phyloP scores from a whole-genome alignment of 208 protist species.

The Crithidia mellificae region DNA sequence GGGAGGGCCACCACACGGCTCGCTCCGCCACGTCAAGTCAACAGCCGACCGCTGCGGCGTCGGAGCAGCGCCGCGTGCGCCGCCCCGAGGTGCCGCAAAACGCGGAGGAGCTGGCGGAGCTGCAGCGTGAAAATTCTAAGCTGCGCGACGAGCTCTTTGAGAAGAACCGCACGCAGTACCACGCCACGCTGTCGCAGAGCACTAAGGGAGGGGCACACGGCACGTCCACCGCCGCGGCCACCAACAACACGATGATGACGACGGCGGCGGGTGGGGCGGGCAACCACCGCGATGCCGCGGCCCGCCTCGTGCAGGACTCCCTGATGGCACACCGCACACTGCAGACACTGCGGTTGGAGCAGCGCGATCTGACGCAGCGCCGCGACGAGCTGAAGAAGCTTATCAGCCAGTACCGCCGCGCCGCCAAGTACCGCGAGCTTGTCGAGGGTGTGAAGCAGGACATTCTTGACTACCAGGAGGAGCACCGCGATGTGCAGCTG shows the following conservation, averaged over 20 bases:
- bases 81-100: constrained; percentile 33
- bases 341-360: constrained; percentile 54
- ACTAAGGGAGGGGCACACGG: constrained; percentile 3
- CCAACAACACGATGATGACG: neutral
- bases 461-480: constrained; percentile 50
- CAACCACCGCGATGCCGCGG: constrained; percentile 34
- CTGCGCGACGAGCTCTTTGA: constrained; percentile 50
- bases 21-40: neutral
- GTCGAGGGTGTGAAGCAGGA: constrained; percentile 56
- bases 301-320: constrained; percentile 44
- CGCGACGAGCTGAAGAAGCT: constrained; percentile 49
- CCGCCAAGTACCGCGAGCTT: constrained; percentile 46
- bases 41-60: neutral
- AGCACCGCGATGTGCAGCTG: constrained; percentile 60
- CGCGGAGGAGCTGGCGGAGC: constrained; percentile 44
- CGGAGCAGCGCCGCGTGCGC: constrained; percentile 5
- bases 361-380: constrained; percentile 41
- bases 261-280: neutral
- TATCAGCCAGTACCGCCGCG: constrained; percentile 41
- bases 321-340: constrained; percentile 39
- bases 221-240: neutral
- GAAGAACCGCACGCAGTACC: constrained; percentile 37
- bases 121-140: constrained; percentile 46
- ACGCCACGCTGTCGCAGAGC: constrained; percentile 19
- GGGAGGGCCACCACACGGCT: neutral